Evolutionary conservation across 352 stramenopile genomes (phyloP).

Genomic region (Blastocystis sp.): DNA sequence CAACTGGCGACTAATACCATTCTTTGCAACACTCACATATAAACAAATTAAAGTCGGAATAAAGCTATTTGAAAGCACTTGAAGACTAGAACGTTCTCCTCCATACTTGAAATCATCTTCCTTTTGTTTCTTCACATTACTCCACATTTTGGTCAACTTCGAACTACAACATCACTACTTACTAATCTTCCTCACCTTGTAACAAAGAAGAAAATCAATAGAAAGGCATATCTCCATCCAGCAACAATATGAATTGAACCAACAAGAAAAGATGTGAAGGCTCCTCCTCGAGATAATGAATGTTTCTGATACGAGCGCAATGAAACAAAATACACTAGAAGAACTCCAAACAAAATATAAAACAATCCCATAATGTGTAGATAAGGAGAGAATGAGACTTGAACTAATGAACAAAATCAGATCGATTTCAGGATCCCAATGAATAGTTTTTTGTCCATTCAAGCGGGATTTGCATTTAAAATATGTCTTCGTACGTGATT

Average conservation of each 20-base stretch:
- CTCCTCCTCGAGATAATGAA: constrained; percentile 29
- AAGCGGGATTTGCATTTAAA: neutral
- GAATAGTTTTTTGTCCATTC: neutral
- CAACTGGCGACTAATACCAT: neutral
- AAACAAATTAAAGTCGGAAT: constrained; percentile 19
- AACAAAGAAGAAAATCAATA: constrained; percentile 32
- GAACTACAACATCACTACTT: neutral
- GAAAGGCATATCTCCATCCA: constrained; percentile 39
- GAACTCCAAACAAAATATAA: neutral
- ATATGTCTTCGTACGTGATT: constrained; percentile 37
- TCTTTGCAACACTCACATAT: neutral
- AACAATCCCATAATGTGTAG: neutral
- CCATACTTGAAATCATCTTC: constrained; percentile 37
- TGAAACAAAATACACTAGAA: neutral
- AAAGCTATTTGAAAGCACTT: constrained; percentile 44
- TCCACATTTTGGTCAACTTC: constrained; percentile 47
- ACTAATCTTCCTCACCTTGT: neutral
- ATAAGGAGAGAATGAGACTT: neutral
- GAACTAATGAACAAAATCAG: neutral
- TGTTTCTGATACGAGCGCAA: neutral
- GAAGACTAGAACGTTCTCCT: neutral
- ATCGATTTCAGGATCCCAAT: neutral
- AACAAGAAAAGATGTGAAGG: neutral
- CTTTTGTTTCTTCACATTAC: constrained; percentile 18
- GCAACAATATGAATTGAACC: constrained; percentile 35